Percentiles rank a stretch among this genome's conserved stretches.
These are phyloP conservation scores for Fusarium concolor DNA, from an alignment of 2,329 filamentous ascomycete genomes.

Conservation along the genomic window DNA sequence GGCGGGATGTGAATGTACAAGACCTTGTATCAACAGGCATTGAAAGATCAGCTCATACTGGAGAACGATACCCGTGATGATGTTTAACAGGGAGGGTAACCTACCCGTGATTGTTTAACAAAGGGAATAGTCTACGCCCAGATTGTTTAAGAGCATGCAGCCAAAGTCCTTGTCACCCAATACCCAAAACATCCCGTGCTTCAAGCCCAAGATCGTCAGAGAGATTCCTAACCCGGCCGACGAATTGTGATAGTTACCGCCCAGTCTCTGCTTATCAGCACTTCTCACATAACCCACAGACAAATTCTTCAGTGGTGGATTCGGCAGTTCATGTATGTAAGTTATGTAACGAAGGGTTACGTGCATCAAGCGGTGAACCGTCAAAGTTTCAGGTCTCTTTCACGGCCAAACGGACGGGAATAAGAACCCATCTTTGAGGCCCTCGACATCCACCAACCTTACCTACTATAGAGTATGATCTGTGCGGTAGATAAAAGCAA, in stretches of 20 bases:
- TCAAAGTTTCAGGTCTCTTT: constrained; percentile 7
- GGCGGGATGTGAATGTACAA: constrained; percentile 3
- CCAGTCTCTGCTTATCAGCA: constrained; percentile 9
- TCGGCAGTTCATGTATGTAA: constrained; percentile 21
- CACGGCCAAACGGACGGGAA: constrained; percentile 8
- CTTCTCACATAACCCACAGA: not conserved
- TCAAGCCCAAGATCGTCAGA: constrained; percentile 8
- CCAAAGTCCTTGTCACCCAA: not conserved
- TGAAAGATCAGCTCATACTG: not conserved
- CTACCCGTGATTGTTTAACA: too few species aligned
- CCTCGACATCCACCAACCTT: not conserved
- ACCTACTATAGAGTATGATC: not conserved
- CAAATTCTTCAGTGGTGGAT: constrained; percentile 4
- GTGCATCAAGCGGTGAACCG: constrained; percentile 33
- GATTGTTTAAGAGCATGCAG: constrained; percentile 26
- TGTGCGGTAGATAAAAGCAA: not conserved
- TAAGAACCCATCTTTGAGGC: constrained; percentile 4
- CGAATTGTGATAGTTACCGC: constrained; percentile 23
- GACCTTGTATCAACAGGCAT: constrained; percentile 3
- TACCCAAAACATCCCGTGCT: constrained; percentile 5
- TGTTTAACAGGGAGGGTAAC: not conserved
- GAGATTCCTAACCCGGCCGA: constrained; percentile 8
- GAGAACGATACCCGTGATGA: not conserved
- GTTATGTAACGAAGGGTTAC: constrained; percentile 13
- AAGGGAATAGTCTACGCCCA: not conserved